These are phyloP conservation scores for Juncus effusus DNA, from an alignment of 176 grass and related monocot species.

Conservation along the genomic window DNA sequence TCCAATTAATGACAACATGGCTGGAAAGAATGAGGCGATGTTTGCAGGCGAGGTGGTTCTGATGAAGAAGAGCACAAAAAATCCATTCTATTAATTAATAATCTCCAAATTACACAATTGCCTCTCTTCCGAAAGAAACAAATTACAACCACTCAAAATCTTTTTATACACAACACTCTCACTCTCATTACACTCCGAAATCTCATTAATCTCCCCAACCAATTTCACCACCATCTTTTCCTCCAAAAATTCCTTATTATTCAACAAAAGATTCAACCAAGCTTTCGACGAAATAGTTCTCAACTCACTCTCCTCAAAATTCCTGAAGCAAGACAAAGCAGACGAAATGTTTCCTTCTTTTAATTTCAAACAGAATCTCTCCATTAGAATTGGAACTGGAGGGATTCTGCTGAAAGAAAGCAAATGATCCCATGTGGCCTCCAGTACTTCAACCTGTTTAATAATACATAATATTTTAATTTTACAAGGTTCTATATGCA, in stretches of 20 bases:
- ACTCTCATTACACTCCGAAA: slow-evolving; percentile 28
- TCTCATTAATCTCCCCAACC: slow-evolving; percentile 34
- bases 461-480: slow-evolving; percentile 28
- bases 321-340: slow-evolving; percentile 49
- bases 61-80: not conserved
- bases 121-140: slow-evolving; percentile 27
- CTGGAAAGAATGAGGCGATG: no score
- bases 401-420: slow-evolving; percentile 41
- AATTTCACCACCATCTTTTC: slow-evolving; percentile 43
- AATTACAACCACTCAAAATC: slow-evolving; percentile 52
- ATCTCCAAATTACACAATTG: no score
- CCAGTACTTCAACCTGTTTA: slow-evolving; percentile 49
- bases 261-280: slow-evolving; percentile 64
- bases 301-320: slow-evolving; percentile 54
- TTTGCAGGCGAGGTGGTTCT: no score
- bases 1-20: no score
- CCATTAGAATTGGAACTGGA: slow-evolving; percentile 64
- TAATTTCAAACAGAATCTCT: slow-evolving; percentile 87
- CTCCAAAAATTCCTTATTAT: slow-evolving; percentile 36
- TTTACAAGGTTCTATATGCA: not conserved
- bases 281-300: slow-evolving; percentile 42
- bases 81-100: no score
- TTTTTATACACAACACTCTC: slow-evolving; percentile 42
- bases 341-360: slow-evolving; percentile 44
- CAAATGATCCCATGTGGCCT: slow-evolving; percentile 64